phyloP scores from a whole-genome alignment of 345 rosid species.

The Mangifera indica region DNA sequence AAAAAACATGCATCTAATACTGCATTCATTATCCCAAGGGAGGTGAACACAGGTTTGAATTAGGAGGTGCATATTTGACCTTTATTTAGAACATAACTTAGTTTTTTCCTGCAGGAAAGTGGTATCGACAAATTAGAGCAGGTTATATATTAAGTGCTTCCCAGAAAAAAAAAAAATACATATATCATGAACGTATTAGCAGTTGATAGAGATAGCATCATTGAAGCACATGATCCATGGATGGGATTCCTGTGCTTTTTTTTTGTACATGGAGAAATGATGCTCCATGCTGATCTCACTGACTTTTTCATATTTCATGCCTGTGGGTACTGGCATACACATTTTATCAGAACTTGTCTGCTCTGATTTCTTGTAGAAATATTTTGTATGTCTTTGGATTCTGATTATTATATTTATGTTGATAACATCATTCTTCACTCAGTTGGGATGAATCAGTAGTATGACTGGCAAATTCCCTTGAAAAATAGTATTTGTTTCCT shows the following conservation, averaged over 20 bases:
- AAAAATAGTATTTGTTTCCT: background rate
- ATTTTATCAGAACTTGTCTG: constrained; percentile 11
- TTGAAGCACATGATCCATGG: constrained; percentile 21
- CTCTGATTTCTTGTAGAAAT: background rate
- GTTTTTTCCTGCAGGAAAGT: constrained; percentile 6
- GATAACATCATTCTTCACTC: background rate
- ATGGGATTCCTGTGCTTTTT: constrained; percentile 21
- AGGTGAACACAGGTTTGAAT: background rate
- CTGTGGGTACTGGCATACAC: constrained; percentile 16
- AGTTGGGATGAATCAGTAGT: background rate
- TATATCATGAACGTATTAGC: background rate
- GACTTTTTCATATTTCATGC: constrained; percentile 1
- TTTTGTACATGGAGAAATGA: constrained; percentile 14
- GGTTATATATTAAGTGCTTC: background rate
- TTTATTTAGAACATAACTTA: background rate
- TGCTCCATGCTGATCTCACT: constrained; percentile 21
- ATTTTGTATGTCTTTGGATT: background rate
- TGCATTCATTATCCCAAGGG: too few relatives aligned
- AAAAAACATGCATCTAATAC: too few relatives aligned
- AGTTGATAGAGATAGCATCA: background rate
- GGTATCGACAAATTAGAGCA: background rate
- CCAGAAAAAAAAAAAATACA: background rate
- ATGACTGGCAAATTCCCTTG: background rate
- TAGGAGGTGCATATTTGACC: constrained; percentile 6
- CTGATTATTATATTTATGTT: background rate